Conservation (phyloP, 139 green algal genomes). For the Chlamydomonas incerta region DNA sequence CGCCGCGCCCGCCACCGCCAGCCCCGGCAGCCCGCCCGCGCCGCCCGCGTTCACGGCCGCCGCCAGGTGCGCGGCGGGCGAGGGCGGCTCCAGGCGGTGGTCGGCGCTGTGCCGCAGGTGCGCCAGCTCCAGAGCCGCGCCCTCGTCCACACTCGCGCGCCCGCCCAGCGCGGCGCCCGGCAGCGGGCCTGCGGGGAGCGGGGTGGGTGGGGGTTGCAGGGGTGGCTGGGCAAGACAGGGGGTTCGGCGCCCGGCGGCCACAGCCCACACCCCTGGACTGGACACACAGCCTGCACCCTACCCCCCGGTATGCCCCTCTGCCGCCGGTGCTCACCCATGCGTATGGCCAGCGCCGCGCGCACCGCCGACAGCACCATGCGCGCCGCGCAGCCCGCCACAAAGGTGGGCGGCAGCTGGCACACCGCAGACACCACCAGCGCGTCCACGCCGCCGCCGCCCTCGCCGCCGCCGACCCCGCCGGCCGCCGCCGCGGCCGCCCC, state of each 20-base stretch:
- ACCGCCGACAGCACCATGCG: constrained; percentile 32
- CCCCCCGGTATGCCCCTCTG: no score
- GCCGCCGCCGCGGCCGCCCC: neutral
- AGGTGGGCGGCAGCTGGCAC: constrained; percentile 29
- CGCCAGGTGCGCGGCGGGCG: constrained; percentile 10
- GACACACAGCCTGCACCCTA: no score
- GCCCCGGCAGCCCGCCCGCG: no score
- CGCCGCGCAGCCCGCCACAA: constrained; percentile 38
- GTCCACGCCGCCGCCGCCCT: neutral
- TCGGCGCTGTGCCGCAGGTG: no score
- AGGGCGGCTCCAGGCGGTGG: neutral
- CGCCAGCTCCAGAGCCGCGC: no score
- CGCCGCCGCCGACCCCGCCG: no score
- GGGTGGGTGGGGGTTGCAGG: no score
- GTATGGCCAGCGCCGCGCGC: neutral
- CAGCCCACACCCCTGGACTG: no score
- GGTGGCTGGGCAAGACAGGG: no score
- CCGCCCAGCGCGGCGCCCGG: no score
- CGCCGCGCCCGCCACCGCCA: neutral
- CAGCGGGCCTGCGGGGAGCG: no score
- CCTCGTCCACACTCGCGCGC: neutral
- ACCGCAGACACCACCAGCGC: constrained; percentile 37
- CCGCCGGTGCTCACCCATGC: neutral
- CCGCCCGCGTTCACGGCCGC: neutral
- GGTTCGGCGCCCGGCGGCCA: no score